These are phyloP conservation scores for Hypsizygus marmoreus DNA, from an alignment of 768 basidiomycete species.

Conservation along the genomic window DNA sequence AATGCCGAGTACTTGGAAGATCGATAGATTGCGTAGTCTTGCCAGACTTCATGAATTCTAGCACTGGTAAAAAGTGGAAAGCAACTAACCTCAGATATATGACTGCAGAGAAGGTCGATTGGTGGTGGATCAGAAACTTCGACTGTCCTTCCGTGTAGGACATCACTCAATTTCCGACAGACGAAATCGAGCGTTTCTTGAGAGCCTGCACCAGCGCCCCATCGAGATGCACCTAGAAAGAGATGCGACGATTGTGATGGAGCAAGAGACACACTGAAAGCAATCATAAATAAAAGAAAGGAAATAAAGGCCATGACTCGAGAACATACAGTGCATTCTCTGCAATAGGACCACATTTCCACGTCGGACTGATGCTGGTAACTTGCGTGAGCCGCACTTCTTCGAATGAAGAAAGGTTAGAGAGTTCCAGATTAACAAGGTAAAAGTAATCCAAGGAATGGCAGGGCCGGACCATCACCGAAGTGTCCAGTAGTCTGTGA, in stretches of 20 bases:
- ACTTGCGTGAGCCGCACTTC: conserved; percentile 57
- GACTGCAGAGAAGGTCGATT: conserved; percentile 52
- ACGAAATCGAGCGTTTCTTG: conserved; percentile 53
- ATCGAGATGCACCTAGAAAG: conserved; percentile 41
- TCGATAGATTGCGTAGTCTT: conserved; percentile 22
- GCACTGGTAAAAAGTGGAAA: background rate
- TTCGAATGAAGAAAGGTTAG: conserved; percentile 46
- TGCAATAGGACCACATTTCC: conserved; percentile 53
- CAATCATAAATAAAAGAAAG: conserved; percentile 2
- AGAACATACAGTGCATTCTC: conserved; percentile 44
- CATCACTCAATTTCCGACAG: conserved; percentile 44
- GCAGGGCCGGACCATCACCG: conserved; percentile 52
- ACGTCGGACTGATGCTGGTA: conserved; percentile 66
- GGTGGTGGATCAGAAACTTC: conserved; percentile 49
- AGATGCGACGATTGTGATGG: conserved; percentile 52
- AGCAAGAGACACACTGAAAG: conserved; percentile 41
- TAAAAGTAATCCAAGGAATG: conserved; percentile 50
- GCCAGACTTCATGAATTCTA: conserved; percentile 17
- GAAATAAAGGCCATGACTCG: conserved; percentile 7
- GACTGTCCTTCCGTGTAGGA: conserved; percentile 50
- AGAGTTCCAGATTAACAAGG: conserved; percentile 54
- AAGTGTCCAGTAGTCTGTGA: conserved; percentile 55
- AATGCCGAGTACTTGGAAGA: conserved; percentile 36
- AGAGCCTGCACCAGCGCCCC: conserved; percentile 37
- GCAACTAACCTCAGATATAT: conserved; percentile 44